A percentile compares a stretch with the other conserved stretches of the same genome.
These are phyloP conservation scores for Verbena officinalis DNA, from an alignment of 257 asterid genomes.

Conservation along the genomic window DNA sequence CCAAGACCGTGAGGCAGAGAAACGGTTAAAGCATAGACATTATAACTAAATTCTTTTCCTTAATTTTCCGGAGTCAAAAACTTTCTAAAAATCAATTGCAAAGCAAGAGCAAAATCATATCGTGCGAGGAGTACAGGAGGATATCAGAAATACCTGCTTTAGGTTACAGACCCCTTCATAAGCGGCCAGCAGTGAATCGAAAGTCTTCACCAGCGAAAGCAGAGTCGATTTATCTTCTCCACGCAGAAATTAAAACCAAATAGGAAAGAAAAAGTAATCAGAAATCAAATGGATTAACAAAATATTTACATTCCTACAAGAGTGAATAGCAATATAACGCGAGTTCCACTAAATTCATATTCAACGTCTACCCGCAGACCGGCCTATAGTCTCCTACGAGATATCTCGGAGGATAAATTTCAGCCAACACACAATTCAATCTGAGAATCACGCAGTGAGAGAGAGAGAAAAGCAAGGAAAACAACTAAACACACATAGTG, in stretches of 20 bases:
- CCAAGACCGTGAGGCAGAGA: not conserved
- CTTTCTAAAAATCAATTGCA: conserved; percentile 5
- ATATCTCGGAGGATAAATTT: not conserved
- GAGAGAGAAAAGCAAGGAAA: not conserved
- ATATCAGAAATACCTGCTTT: conserved; percentile 60
- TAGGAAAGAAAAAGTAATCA: conserved; percentile 10
- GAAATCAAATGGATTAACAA: conserved; percentile 16
- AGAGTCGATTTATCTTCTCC: conserved; percentile 53
- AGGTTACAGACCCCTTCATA: conserved; percentile 87
- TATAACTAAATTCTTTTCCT: not conserved
- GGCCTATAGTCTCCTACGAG: no score
- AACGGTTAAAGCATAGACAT: not conserved
- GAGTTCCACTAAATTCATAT: conserved; percentile 1
- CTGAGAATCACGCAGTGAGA: not conserved
- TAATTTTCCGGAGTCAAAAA: not conserved
- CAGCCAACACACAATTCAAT: not conserved
- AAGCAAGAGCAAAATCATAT: conserved; percentile 20
- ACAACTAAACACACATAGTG: conserved; percentile 1
- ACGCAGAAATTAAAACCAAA: conserved; percentile 12
- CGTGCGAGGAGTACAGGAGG: not conserved
- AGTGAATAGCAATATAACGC: not conserved
- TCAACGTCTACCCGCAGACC: no score
- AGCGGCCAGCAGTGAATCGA: conserved; percentile 77
- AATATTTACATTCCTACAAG: conserved; percentile 19
- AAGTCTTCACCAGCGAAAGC: conserved; percentile 66